A percentile compares a stretch with the other conserved stretches of the same genome.
These are phyloP conservation scores for Exophiala oligosperma DNA, from an alignment of 2,329 filamentous ascomycete genomes.

Conservation along the genomic window DNA sequence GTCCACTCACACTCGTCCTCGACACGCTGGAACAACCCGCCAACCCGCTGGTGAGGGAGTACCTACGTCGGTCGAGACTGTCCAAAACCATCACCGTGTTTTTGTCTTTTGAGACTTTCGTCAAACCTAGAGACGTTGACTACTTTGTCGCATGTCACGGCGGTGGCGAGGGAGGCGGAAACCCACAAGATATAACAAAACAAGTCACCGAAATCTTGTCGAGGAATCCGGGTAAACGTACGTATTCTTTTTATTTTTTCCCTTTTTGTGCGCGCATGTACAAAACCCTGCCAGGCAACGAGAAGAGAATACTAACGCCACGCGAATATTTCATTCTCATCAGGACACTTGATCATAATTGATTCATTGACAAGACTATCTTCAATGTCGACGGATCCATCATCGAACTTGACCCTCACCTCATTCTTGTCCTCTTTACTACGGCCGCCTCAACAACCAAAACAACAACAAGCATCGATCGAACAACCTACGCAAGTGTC, in stretches of 20 bases:
- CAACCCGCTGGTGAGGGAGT: constrained; percentile 68
- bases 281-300: too few relatives aligned
- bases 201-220: constrained; percentile 55
- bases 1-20: constrained; percentile 81
- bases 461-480: neutral
- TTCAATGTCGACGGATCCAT: constrained; percentile 14
- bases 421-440: constrained; percentile 70
- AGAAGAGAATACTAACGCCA: too few relatives aligned
- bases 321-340: neutral
- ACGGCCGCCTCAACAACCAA: constrained; percentile 48
- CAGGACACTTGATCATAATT: constrained; percentile 24
- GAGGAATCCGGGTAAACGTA: constrained; percentile 16
- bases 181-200: constrained; percentile 55
- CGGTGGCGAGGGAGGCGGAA: constrained; percentile 51
- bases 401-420: constrained; percentile 53
- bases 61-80: constrained; percentile 67
- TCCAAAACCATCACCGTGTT: constrained; percentile 43
- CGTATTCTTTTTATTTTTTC: neutral
- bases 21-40: constrained; percentile 84
- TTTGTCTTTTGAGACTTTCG: constrained; percentile 73
- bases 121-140: constrained; percentile 65
- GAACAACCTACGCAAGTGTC: constrained; percentile 53
- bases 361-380: constrained; percentile 23
- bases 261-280: too few relatives aligned
- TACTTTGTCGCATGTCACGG: constrained; percentile 62